Conservation (phyloP, 352 stramenopile genomes). For the Pythium aphanidermatum region DNA sequence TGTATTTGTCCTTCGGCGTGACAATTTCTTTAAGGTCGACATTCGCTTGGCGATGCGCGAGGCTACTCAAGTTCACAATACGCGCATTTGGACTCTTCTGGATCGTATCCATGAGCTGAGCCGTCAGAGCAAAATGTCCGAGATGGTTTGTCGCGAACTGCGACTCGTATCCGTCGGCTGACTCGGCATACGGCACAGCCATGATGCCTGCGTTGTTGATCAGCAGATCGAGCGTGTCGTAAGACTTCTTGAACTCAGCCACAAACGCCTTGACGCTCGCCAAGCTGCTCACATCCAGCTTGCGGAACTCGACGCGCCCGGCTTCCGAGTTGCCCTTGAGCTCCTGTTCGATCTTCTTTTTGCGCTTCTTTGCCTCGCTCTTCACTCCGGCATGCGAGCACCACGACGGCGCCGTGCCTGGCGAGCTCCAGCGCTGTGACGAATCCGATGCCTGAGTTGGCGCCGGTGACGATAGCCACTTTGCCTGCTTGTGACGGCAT, state of each 20-base stretch:
- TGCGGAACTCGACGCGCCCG: constrained; percentile 10
- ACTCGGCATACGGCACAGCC: neutral
- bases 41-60: constrained; percentile 32
- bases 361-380: constrained; percentile 26
- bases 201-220: constrained; percentile 28
- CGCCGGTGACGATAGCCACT: constrained; percentile 76
- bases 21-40: constrained; percentile 24
- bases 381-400: constrained; percentile 43
- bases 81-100: constrained; percentile 21
- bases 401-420: constrained; percentile 46
- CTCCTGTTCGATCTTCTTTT: constrained; percentile 20
- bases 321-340: neutral
- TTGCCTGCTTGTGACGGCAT: constrained; percentile 27
- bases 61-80: constrained; percentile 32
- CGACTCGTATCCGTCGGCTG: constrained; percentile 6
- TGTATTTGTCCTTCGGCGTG: constrained; percentile 31
- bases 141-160: constrained; percentile 19
- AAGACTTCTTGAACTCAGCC: constrained; percentile 5
- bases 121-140: constrained; percentile 27
- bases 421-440: constrained; percentile 54
- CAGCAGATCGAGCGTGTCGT: constrained; percentile 22
- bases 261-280: constrained; percentile 19
- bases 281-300: constrained; percentile 21
- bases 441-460: constrained; percentile 77
- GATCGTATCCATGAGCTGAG: constrained; percentile 19